Evolutionary conservation across 1,139 yeast species (phyloP), one percentile per base, ranked within the genome.

Genomic region (Scheffersomyces parashehatae): DNA sequence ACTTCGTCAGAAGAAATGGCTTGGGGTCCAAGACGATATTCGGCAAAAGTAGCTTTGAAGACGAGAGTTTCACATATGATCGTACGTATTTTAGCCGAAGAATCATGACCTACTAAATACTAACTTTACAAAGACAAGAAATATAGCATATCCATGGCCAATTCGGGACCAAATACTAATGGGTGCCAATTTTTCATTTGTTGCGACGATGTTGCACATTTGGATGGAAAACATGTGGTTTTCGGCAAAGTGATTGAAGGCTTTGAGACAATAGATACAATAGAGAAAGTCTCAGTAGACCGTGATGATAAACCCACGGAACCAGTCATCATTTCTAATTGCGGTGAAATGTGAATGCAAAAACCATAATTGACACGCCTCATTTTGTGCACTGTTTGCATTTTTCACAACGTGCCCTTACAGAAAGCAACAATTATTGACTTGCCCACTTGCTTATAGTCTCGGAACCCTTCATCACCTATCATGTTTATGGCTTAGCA

Each of bases 1-100:
- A 70, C 46, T 71, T 65, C 47, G 58, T 73, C 32, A 60, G 60
- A 26, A 69, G 71, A 9, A 72, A 76, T 49, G 82, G 82, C 3
- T 62, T 68, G 7, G 82, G 82, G 1, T 56, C 70, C 14, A 59
- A 60, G 46, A 56, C 64, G 4, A 73, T 73, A 31, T 74, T 60
- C 50, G 77, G 76, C 6, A 35, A 50, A 48, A 48, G 43, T 12
- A 45, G 48, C 16, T 58, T 56, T 43, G 51, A 50, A 37, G 75
- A 70, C 46, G 75, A 67, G 45, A 66, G 64, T 12, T 75, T 72
- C 50, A 48, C 45, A 15, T 56, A 52, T 47, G 57, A 58, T 35
- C 70, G 61, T 52, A 48, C 26, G 26, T 20, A 7, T 20, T 20
- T 2, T 20, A 20, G 26, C 7, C 26, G 8, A 20, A 5, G 26